These are phyloP conservation scores for Ampelocalamus luodianensis DNA, from an alignment of 176 grass and related monocot genomes.

Conservation along the genomic window DNA sequence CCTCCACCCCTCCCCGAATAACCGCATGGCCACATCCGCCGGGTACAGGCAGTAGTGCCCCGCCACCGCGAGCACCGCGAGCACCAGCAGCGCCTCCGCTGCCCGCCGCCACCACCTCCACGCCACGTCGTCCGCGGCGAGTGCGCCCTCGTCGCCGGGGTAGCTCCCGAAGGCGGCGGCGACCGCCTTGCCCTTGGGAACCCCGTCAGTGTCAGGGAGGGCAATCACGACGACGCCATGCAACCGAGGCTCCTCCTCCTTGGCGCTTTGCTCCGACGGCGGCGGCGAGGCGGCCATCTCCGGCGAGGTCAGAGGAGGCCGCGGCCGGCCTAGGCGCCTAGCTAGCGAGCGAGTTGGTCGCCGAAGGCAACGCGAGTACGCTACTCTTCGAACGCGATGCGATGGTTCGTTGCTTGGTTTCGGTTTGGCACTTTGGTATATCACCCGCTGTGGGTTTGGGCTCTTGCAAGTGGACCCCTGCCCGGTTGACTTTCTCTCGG, in stretches of 20 bases:
- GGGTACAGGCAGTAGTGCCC: slow-evolving; percentile 49
- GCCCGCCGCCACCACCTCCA: neutral
- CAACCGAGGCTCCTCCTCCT: neutral
- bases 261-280: neutral
- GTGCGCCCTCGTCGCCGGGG: neutral
- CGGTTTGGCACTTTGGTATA: slow-evolving; percentile 23
- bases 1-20: slow-evolving; percentile 23
- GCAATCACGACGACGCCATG: slow-evolving; percentile 58
- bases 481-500: neutral
- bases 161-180: slow-evolving; percentile 34
- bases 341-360: neutral
- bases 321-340: neutral
- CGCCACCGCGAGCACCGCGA: slow-evolving; percentile 49
- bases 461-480: neutral
- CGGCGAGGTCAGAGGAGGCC: neutral
- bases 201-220: slow-evolving; percentile 29
- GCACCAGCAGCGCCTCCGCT: slow-evolving; percentile 29
- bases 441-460: neutral
- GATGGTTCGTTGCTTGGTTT: neutral
- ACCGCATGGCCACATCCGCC: slow-evolving; percentile 30
- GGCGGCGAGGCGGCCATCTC: slow-evolving; percentile 6
- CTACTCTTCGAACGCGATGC: neutral
- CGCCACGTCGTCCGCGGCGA: neutral
- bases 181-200: neutral
- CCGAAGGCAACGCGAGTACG: neutral